phyloP scores from a whole-genome alignment of 495 filamentous ascomycete genomes.

The Amniculicola lignicola region DNA sequence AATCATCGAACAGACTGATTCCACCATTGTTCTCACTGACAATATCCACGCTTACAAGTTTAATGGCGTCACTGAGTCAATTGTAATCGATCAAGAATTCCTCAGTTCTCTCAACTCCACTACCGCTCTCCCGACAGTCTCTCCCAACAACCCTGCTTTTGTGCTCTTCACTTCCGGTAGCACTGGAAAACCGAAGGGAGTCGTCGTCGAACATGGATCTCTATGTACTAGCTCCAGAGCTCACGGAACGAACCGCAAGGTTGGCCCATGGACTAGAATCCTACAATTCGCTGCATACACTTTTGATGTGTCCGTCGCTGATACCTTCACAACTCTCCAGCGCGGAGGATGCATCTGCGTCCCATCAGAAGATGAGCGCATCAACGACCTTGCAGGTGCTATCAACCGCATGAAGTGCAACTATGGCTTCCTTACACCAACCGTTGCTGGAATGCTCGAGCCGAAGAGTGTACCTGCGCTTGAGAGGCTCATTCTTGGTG shows the following conservation, averaged over 20 bases:
- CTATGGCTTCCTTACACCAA: conserved; percentile 34
- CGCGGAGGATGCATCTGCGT: conserved; percentile 28
- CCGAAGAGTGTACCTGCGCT: conserved; percentile 15
- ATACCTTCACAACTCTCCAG: conserved; percentile 25
- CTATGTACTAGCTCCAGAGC: conserved; percentile 35
- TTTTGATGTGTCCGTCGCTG: conserved; percentile 20
- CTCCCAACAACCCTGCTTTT: conserved; percentile 27
- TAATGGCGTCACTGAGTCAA: conserved; percentile 4
- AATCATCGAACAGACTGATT: conserved; percentile 8
- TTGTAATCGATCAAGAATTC: neutral
- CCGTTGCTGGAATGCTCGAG: conserved; percentile 17
- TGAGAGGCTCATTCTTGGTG: conserved; percentile 34
- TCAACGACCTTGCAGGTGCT: conserved; percentile 36
- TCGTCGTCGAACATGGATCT: conserved; percentile 26
- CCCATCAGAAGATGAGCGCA: conserved; percentile 25
- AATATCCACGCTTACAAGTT: conserved; percentile 18
- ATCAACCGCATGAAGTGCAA: conserved; percentile 36
- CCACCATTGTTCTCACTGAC: conserved; percentile 15
- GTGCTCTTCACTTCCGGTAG: conserved; percentile 35
- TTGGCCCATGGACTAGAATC: conserved; percentile 1
- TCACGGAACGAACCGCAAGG: conserved; percentile 40
- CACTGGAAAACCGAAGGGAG: conserved; percentile 36
- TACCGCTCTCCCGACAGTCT: neutral
- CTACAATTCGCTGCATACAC: conserved; percentile 29
- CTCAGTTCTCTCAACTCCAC: conserved; percentile 5